Evolutionary conservation across 441 rosid species (phyloP).

Genomic region (Pelargonium citronellum): DNA sequence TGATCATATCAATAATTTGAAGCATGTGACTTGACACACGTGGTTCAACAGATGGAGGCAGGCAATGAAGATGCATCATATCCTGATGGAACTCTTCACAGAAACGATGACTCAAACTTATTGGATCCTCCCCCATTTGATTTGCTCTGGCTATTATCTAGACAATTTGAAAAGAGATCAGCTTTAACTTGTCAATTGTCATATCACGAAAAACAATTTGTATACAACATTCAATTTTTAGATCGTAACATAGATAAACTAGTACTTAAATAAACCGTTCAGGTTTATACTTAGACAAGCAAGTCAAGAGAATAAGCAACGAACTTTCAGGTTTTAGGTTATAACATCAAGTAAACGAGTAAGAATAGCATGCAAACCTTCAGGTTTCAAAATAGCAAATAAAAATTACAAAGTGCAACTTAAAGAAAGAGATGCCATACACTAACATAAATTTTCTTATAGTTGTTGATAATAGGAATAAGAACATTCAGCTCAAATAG

Average conservation of each 20-base stretch:
- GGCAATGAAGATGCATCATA: constrained; percentile 73
- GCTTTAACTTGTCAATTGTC: neutral
- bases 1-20: constrained; percentile 66
- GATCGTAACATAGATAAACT: neutral
- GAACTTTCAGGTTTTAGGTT: too few relatives aligned
- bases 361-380: neutral
- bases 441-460: too few relatives aligned
- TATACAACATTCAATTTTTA: neutral
- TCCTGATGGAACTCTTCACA: constrained; percentile 72
- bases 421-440: neutral
- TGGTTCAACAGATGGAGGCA: constrained; percentile 74
- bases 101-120: constrained; percentile 51
- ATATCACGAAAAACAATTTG: neutral
- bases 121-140: constrained; percentile 52
- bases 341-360: too few relatives aligned
- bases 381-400: neutral
- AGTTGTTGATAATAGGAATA: too few relatives aligned
- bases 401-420: neutral
- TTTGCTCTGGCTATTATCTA: constrained; percentile 76
- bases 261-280: neutral
- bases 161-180: constrained; percentile 16
- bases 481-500: too few relatives aligned
- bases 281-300: neutral
- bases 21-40: constrained; percentile 73
- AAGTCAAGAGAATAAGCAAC: too few relatives aligned